phyloP scores from a whole-genome alignment of 2,329 filamentous ascomycete species.

The Exophiala oligosperma region DNA sequence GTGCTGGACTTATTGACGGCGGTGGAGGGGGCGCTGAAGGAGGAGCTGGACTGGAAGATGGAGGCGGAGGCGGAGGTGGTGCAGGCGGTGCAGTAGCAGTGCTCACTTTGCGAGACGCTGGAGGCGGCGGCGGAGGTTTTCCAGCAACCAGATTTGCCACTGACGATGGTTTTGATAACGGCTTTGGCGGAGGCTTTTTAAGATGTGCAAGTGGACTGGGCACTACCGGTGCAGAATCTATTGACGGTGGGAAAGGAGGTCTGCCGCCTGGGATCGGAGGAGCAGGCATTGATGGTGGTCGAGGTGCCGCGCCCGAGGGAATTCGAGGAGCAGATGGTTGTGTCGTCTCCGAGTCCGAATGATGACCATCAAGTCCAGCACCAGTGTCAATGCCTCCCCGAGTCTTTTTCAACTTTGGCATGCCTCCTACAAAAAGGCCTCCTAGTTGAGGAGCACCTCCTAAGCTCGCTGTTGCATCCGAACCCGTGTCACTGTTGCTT shows the following conservation, averaged over 20 bases:
- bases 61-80: constrained; percentile 45
- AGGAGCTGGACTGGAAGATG: constrained; percentile 44
- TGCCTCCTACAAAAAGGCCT: constrained; percentile 88
- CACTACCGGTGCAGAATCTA: constrained; percentile 49
- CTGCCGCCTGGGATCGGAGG: constrained; percentile 58
- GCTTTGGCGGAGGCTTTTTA: constrained; percentile 56
- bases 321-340: constrained; percentile 54
- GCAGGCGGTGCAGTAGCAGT: constrained; percentile 47
- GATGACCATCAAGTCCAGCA: constrained; percentile 69
- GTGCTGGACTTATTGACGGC: constrained; percentile 9
- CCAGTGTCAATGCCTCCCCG: constrained; percentile 78
- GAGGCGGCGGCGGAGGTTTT: constrained; percentile 58
- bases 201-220: constrained; percentile 58
- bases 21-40: constrained; percentile 42
- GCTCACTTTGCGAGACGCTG: constrained; percentile 52
- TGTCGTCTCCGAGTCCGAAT: constrained; percentile 75
- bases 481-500: constrained; percentile 73
- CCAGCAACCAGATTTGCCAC: constrained; percentile 56
- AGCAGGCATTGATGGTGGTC: constrained; percentile 44
- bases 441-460: constrained; percentile 73
- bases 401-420: constrained; percentile 92
- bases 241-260: constrained; percentile 49
- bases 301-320: constrained; percentile 52
- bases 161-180: constrained; percentile 58
- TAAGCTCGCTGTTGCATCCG: constrained; percentile 42